Conservation (phyloP, 2,329 filamentous ascomycete species). For the Sarocladiaceae sp. region DNA sequence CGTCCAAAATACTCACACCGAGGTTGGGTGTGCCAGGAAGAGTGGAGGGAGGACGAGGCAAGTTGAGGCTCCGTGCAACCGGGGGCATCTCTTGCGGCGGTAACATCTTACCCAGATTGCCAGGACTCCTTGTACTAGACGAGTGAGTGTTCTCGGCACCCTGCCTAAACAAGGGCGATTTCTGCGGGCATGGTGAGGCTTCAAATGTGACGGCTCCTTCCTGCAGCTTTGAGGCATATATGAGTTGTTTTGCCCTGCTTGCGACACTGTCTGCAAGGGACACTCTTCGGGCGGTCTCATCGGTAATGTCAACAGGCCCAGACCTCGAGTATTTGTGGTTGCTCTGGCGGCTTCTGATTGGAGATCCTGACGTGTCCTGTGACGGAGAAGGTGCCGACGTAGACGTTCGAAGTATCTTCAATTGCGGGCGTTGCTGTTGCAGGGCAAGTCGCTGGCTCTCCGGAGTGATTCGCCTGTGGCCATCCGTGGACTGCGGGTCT, state of each 20-base stretch:
- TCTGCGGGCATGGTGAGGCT: background rate
- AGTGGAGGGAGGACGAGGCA: constrained; percentile 26
- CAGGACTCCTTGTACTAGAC: too few species aligned
- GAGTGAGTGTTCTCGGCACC: too few species aligned
- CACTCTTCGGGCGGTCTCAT: background rate
- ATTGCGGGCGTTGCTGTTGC: background rate
- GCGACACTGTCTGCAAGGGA: constrained; percentile 16
- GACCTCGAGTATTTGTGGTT: background rate
- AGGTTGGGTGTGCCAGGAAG: constrained; percentile 14
- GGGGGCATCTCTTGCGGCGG: constrained; percentile 29
- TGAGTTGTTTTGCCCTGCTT: constrained; percentile 13
- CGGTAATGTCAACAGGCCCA: background rate
- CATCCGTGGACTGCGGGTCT: background rate
- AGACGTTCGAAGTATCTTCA: background rate
- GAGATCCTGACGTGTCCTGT: background rate
- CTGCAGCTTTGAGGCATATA: constrained; percentile 15
- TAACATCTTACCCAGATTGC: constrained; percentile 27
- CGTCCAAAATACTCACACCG: background rate
- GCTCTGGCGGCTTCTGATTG: background rate
- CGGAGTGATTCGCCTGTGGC: background rate
- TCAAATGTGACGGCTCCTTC: constrained; percentile 11
- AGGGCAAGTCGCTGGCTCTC: background rate
- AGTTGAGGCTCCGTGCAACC: constrained; percentile 30
- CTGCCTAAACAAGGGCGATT: background rate
- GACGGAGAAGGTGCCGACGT: background rate